These are phyloP conservation scores for Xylaria sp. DNA, from an alignment of 2,329 filamentous ascomycete genomes.

Conservation along the genomic window DNA sequence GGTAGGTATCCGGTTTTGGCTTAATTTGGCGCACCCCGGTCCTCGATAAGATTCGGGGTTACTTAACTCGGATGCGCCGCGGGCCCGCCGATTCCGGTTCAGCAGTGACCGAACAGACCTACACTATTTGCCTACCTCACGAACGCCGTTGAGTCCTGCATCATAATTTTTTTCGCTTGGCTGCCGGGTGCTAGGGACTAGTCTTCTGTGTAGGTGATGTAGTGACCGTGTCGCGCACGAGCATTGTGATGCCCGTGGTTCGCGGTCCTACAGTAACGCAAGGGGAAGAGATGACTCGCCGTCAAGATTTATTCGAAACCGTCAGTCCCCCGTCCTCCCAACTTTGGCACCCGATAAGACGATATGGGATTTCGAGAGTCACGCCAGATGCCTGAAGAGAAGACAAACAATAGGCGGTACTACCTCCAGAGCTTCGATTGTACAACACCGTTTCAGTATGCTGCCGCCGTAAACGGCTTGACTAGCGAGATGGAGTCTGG, in stretches of 20 bases:
- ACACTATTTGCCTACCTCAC: not conserved
- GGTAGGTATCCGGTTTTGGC: constrained; percentile 4
- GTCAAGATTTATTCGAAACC: not conserved
- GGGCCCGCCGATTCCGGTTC: constrained; percentile 11
- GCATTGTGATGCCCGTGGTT: too few species aligned
- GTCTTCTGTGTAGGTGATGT: too few species aligned
- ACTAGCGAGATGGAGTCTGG: not conserved
- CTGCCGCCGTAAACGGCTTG: not conserved
- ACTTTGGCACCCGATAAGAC: not conserved
- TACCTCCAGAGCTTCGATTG: not conserved
- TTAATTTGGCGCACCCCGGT: constrained; percentile 22
- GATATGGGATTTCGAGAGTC: not conserved
- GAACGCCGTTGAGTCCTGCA: constrained; percentile 10
- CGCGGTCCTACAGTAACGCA: not conserved
- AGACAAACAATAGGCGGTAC: not conserved
- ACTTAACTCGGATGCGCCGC: constrained; percentile 30
- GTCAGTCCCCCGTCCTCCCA: not conserved
- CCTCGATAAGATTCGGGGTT: constrained; percentile 18
- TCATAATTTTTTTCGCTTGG: constrained; percentile 11
- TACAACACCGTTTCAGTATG: not conserved
- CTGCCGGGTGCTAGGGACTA: not conserved
- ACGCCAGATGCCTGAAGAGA: not conserved
- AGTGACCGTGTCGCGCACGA: not conserved
- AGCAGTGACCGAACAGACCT: not conserved
- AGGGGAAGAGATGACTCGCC: not conserved